phyloP scores from a whole-genome alignment of 148 eudicot genomes.

The Drosera capensis region DNA sequence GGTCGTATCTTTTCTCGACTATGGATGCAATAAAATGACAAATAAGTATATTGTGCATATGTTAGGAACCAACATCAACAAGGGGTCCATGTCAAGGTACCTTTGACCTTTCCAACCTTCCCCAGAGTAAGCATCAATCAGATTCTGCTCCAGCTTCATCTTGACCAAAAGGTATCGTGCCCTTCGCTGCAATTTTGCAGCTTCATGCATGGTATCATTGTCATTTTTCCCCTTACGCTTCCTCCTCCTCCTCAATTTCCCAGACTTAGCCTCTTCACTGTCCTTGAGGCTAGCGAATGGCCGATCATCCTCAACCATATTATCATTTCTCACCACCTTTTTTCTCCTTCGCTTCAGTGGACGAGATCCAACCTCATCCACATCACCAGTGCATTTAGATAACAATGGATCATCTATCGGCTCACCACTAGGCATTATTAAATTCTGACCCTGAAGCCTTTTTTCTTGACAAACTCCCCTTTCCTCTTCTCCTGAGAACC shows the following conservation, averaged over 20 bases:
- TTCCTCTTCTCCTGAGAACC: constrained; percentile 6
- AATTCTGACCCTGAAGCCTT: constrained; percentile 10
- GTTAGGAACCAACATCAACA: background rate
- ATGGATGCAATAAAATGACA: constrained; percentile 6
- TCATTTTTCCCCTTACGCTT: constrained; percentile 32
- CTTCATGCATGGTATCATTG: constrained; percentile 43
- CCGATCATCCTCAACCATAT: no score
- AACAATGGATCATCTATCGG: constrained; percentile 11
- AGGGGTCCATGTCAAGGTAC: constrained; percentile 19
- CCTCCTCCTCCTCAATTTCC: constrained; percentile 24
- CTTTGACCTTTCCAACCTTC: constrained; percentile 99
- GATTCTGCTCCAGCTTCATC: constrained; percentile 83
- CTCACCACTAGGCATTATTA: constrained; percentile 17
- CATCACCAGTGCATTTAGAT: constrained; percentile 4
- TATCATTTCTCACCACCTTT: constrained; percentile 25
- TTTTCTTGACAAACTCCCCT: constrained; percentile 3
- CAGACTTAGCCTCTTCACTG: constrained; percentile 12
- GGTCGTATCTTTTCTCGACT: constrained; percentile 94
- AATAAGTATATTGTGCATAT: background rate
- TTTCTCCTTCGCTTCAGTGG: constrained; percentile 31
- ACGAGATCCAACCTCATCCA: constrained; percentile 12
- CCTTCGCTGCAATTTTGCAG: constrained; percentile 53
- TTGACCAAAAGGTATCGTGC: constrained; percentile 68
- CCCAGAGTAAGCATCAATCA: constrained; percentile 78
- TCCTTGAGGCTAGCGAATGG: constrained; percentile 6